Percentiles rank a stretch among this genome's conserved stretches.
phyloP scores from a whole-genome alignment of 371 early-diverging fungal species.

The Saksenaea vasiformis region DNA sequence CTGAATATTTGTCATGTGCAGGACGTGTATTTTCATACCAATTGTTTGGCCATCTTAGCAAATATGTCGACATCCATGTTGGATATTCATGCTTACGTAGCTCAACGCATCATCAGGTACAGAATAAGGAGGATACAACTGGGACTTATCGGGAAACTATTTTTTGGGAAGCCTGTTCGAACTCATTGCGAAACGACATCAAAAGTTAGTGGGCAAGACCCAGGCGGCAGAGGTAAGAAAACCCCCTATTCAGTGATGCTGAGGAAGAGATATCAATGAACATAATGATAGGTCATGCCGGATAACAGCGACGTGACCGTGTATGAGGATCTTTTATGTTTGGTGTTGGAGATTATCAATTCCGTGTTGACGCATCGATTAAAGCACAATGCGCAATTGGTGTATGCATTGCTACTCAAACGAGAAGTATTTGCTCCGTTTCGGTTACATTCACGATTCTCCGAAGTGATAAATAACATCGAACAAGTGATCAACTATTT shows the following conservation, averaged over 20 bases:
- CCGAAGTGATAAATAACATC: constrained; percentile 64
- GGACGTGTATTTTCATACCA: constrained; percentile 74
- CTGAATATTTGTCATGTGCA: constrained; percentile 13
- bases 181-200: constrained; percentile 64
- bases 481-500: constrained; percentile 70
- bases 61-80: constrained; percentile 67
- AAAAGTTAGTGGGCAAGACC: constrained; percentile 52
- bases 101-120: constrained; percentile 73
- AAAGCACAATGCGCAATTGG: constrained; percentile 71
- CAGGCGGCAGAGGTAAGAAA: constrained; percentile 24
- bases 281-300: not conserved
- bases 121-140: not conserved
- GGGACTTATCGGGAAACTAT: not conserved
- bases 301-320: constrained; percentile 44
- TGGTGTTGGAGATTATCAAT: constrained; percentile 74
- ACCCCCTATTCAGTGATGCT: not conserved
- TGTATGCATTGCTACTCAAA: constrained; percentile 72
- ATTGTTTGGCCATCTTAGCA: constrained; percentile 64
- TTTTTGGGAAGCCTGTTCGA: constrained; percentile 54
- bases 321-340: constrained; percentile 67
- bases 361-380: constrained; percentile 63
- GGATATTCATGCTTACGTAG: constrained; percentile 72
- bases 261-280: not conserved
- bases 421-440: constrained; percentile 67
- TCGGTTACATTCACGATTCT: constrained; percentile 52